Evolutionary conservation across 805 yeast genomes (phyloP), one percentile per base, ranked within the genome.

Genomic region (Saturnispora serradocipensis): DNA sequence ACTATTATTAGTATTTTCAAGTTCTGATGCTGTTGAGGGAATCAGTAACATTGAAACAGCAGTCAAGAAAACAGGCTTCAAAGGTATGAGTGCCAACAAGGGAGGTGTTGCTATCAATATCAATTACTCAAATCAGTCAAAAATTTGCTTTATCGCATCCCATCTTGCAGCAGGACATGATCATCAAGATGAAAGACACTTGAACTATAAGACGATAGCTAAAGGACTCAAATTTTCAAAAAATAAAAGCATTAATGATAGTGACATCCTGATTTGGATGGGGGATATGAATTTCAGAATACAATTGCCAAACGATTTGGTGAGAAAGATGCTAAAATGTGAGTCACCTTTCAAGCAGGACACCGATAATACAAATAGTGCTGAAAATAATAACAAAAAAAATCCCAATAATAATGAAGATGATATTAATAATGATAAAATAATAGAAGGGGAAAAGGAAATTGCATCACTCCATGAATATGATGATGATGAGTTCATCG

Each of bases 261-360:
- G 86, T 60, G 96, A 91, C 60, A 80, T 82, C 20, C 75, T 90
- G 15, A 78, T 93, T 15, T 88, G 97, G 89, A 74, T 87, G 67
- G 99, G 99, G 7, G 99, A 93, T 67, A 82, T 95, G 67, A 93
- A 93, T 64, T 93, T 84, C 67, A 75, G 99, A 57, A 81, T 93
- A 40, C 71, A 80, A 36, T 69, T 86, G 58, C 75, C 83, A 0
- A 85, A 87, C 56, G 91, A 84, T 16, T 77, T 78, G 24, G 95
- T 87, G 1, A 72, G 88, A 55, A 54, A 61, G 5, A 57, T 70
- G 48, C 50, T 68, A 44, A 46, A 43, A 38, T 44, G 34, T 9
- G 38, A 49, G 6, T 36, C 39, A 9, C 48, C 54, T 16, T 22
- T n/a, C 4, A 25, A 27, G 11, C 22, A 27, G 9, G 10, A 20